phyloP scores from a whole-genome alignment of 345 rosid species.

The Eutrema japonicum region DNA sequence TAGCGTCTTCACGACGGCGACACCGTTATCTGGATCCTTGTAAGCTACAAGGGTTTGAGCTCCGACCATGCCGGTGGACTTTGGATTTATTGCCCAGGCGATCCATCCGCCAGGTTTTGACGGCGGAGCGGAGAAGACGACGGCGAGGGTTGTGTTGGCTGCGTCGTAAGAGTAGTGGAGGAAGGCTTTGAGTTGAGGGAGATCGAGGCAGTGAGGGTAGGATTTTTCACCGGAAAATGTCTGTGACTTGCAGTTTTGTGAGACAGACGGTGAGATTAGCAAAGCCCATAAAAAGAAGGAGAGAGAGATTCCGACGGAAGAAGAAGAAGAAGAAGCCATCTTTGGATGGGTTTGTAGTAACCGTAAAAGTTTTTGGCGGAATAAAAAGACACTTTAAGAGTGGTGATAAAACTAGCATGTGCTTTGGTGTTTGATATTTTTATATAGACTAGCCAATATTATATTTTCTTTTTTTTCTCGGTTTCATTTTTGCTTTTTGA shows the following conservation, averaged over 20 bases:
- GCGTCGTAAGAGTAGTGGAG: conserved; percentile 76
- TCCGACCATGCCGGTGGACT: conserved; percentile 67
- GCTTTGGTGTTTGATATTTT: conserved; percentile 1
- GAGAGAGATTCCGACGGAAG: conserved; percentile 27
- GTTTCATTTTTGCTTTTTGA: neutral
- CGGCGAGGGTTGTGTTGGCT: conserved; percentile 62
- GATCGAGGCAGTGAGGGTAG: conserved; percentile 67
- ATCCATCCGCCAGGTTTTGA: conserved; percentile 64
- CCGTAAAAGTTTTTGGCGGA: conserved; percentile 19
- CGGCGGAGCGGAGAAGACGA: conserved; percentile 70
- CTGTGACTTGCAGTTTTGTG: conserved; percentile 67
- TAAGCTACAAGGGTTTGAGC: conserved; percentile 65
- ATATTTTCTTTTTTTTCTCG: neutral
- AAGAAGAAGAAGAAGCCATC: conserved; percentile 29
- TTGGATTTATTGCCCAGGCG: conserved; percentile 81
- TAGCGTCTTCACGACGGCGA: conserved; percentile 53
- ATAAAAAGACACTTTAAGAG: conserved; percentile 10
- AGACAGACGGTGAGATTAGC: conserved; percentile 51
- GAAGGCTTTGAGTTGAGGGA: conserved; percentile 65
- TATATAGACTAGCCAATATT: conserved; percentile 14
- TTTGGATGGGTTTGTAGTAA: conserved; percentile 25
- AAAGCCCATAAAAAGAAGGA: conserved; percentile 28
- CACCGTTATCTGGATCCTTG: conserved; percentile 43
- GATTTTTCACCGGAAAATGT: conserved; percentile 49
- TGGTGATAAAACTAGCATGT: conserved; percentile 20